phyloP scores from a whole-genome alignment of 192 early-diverging fungal genomes.

The Dissophora globulifera region DNA sequence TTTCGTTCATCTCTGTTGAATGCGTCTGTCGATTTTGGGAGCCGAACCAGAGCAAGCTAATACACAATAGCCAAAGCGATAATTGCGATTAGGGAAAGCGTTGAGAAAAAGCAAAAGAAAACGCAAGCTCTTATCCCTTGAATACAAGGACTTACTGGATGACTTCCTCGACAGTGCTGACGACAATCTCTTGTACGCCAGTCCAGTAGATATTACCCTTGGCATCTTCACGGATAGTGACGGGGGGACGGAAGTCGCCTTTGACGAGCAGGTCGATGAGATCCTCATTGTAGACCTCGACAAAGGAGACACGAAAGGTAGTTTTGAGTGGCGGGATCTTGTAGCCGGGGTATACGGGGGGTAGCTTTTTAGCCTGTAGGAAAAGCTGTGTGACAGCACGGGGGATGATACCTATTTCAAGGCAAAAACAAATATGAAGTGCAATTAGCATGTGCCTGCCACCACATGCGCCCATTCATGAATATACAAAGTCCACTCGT shows the following conservation, averaged over 20 bases:
- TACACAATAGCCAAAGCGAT: too few relatives aligned
- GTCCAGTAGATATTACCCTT: slow-evolving; percentile 89
- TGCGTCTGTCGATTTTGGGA: slow-evolving; percentile 86
- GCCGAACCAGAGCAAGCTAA: slow-evolving; percentile 71
- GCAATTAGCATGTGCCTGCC: neutral
- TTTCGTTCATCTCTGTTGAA: slow-evolving; percentile 97
- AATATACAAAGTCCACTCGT: too few relatives aligned
- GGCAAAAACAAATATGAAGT: neutral
- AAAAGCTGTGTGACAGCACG: slow-evolving; percentile 77
- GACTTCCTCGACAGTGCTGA: slow-evolving; percentile 76
- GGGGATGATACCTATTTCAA: slow-evolving; percentile 72
- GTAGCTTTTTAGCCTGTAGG: slow-evolving; percentile 32
- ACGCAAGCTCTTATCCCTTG: too few relatives aligned
- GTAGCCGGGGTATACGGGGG: slow-evolving; percentile 42
- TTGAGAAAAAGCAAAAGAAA: neutral
- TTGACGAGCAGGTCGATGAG: slow-evolving; percentile 89
- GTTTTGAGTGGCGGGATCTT: slow-evolving; percentile 44
- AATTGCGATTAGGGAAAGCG: too few relatives aligned
- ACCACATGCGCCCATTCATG: too few relatives aligned
- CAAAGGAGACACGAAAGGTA: slow-evolving; percentile 82
- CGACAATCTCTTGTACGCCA: slow-evolving; percentile 83
- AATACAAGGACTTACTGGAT: slow-evolving; percentile 75
- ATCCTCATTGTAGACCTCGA: slow-evolving; percentile 98
- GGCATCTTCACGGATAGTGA: slow-evolving; percentile 86
- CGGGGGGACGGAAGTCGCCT: slow-evolving; percentile 64